phyloP scores from a whole-genome alignment of 345 rosid species.

The Orychophragmus violaceus region DNA sequence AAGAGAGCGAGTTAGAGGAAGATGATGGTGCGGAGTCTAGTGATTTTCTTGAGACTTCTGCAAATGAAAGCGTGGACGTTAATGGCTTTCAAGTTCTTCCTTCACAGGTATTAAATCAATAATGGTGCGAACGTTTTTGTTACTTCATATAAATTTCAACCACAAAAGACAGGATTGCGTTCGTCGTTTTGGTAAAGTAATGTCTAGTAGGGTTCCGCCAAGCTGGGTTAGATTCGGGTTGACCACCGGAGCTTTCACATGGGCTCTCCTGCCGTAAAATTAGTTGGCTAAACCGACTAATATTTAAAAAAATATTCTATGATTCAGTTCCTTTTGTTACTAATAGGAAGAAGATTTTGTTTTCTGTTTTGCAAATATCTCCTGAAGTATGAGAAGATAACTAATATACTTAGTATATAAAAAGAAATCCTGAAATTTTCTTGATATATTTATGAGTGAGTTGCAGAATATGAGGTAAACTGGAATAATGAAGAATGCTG shows the following conservation, averaged over 20 bases:
- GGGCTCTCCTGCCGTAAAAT: too few species aligned
- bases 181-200: too few species aligned
- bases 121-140: background rate
- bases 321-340: background rate
- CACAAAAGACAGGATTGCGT: too few species aligned
- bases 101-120: background rate
- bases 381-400: background rate
- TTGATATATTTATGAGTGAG: background rate
- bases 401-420: background rate
- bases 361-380: background rate
- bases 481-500: background rate
- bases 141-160: too few species aligned
- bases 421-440: background rate
- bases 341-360: background rate
- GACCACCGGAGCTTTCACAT: too few species aligned
- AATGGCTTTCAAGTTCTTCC: constrained; percentile 3
- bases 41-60: background rate
- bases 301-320: too few species aligned
- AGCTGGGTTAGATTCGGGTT: too few species aligned
- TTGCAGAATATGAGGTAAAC: background rate
- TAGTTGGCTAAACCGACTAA: too few species aligned
- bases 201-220: too few species aligned
- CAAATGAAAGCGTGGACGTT: background rate
- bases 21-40: background rate
- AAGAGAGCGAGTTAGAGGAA: background rate